Evolutionary conservation across 805 yeast species (phyloP).

Genomic region (Saturnispora serradocipensis): DNA sequence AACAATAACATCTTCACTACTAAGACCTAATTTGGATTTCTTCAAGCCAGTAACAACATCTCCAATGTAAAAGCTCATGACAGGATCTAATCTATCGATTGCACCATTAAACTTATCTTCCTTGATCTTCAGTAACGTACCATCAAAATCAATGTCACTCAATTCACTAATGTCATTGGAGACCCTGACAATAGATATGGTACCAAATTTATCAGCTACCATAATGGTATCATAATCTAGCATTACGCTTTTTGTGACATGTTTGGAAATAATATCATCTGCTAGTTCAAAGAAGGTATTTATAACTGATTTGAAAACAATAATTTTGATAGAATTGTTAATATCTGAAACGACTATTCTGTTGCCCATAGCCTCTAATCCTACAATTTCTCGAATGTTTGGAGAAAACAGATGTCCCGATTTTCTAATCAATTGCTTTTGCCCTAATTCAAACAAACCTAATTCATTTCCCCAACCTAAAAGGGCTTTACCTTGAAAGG

Average conservation of each 20-base stretch:
- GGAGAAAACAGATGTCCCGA: slow-evolving; percentile 36
- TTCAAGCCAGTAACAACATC: slow-evolving; percentile 63
- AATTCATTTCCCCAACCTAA: slow-evolving; percentile 47
- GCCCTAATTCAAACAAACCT: slow-evolving; percentile 64
- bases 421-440: slow-evolving; percentile 68
- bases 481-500: slow-evolving; percentile 52
- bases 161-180: slow-evolving; percentile 39
- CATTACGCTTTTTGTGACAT: slow-evolving; percentile 48
- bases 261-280: slow-evolving; percentile 62
- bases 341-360: slow-evolving; percentile 67
- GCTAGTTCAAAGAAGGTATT: slow-evolving; percentile 54
- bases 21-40: slow-evolving; percentile 43
- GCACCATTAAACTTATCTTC: slow-evolving; percentile 38
- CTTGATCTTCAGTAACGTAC: slow-evolving; percentile 29
- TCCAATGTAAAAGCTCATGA: slow-evolving; percentile 53
- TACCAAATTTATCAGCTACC: slow-evolving; percentile 87
- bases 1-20: slow-evolving; percentile 58
- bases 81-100: slow-evolving; percentile 39
- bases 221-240: slow-evolving; percentile 70
- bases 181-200: slow-evolving; percentile 57
- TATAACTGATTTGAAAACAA: slow-evolving; percentile 38
- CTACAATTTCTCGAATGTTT: slow-evolving; percentile 37
- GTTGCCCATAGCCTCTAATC: slow-evolving; percentile 45
- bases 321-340: slow-evolving; percentile 51
- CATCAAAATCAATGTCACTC: slow-evolving; percentile 43